These are phyloP conservation scores for Penicilliopsis zonata DNA, from an alignment of 495 filamentous ascomycete species.

Conservation along the genomic window DNA sequence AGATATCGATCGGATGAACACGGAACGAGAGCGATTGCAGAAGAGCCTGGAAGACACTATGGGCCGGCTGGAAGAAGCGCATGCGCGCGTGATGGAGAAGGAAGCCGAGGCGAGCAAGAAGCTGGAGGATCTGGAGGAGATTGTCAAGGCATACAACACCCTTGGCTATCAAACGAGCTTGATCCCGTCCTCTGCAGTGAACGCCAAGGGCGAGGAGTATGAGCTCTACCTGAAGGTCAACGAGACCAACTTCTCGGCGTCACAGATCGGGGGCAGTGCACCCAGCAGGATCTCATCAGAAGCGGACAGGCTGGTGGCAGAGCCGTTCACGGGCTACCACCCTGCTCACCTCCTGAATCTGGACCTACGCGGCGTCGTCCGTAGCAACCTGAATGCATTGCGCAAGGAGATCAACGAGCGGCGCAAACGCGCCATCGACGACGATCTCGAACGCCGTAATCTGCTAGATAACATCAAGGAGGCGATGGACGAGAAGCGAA, in stretches of 20 bases:
- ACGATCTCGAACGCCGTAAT: constrained; percentile 82
- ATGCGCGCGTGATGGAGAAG: constrained; percentile 67
- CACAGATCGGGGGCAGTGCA: constrained; percentile 53
- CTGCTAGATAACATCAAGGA: constrained; percentile 86
- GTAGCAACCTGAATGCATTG: constrained; percentile 61
- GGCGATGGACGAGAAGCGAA: constrained; percentile 84
- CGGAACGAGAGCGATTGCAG: constrained; percentile 82
- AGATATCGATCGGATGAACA: constrained; percentile 98
- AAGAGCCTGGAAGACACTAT: constrained; percentile 67
- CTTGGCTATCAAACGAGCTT: constrained; percentile 86
- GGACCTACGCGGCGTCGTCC: constrained; percentile 72
- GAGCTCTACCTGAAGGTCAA: constrained; percentile 71
- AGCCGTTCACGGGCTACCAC: constrained; percentile 75
- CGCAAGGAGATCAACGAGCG: constrained; percentile 83
- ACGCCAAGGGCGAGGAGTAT: constrained; percentile 73
- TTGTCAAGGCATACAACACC: constrained; percentile 82
- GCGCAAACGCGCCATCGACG: constrained; percentile 67
- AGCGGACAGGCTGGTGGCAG: constrained; percentile 60
- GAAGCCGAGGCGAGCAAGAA: constrained; percentile 71
- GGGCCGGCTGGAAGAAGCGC: constrained; percentile 66
- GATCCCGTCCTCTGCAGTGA: constrained; percentile 69
- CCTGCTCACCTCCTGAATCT: constrained; percentile 76
- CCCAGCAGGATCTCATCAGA: constrained; percentile 36
- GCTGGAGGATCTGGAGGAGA: constrained; percentile 79
- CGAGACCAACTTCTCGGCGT: constrained; percentile 63